Percentiles rank a stretch among this genome's conserved stretches.
These are phyloP conservation scores for Suillus sp. DNA, from an alignment of 768 basidiomycete species.

Conservation along the genomic window DNA sequence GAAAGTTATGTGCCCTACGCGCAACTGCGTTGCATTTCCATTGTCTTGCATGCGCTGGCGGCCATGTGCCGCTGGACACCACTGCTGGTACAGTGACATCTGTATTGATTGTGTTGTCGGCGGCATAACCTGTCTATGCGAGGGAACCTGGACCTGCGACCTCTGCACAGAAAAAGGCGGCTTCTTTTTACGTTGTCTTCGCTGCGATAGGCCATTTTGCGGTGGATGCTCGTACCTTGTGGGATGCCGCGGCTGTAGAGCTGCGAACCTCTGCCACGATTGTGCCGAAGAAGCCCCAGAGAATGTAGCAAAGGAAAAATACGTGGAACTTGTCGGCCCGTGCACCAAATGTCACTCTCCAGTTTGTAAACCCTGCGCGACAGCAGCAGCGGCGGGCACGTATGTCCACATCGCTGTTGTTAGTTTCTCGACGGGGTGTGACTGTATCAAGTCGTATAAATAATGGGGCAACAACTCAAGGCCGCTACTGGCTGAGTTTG, in stretches of 20 bases:
- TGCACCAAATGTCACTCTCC: neutral
- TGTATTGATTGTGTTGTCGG: neutral
- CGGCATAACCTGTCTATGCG: neutral
- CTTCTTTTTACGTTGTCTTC: neutral
- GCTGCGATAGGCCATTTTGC: conserved; percentile 1
- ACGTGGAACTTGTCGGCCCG: neutral
- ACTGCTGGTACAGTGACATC: neutral
- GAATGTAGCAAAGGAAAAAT: neutral
- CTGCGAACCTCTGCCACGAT: neutral
- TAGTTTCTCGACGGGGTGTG: neutral
- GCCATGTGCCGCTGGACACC: neutral
- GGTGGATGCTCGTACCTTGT: neutral
- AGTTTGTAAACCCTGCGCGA: neutral
- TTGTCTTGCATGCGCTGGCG: neutral
- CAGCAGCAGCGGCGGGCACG: neutral
- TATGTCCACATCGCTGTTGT: neutral
- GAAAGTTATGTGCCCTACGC: neutral
- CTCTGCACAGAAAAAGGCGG: conserved; percentile 1
- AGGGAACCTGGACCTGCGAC: neutral
- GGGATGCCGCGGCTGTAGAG: neutral
- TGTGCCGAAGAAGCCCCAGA: conserved; percentile 1
- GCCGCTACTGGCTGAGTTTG: neutral
- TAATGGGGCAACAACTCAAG: neutral
- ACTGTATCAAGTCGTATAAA: neutral
- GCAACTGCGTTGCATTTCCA: neutral